These are phyloP conservation scores for Talaromyces albobiverticillius DNA, from an alignment of 2,329 filamentous ascomycete genomes.

Conservation along the genomic window DNA sequence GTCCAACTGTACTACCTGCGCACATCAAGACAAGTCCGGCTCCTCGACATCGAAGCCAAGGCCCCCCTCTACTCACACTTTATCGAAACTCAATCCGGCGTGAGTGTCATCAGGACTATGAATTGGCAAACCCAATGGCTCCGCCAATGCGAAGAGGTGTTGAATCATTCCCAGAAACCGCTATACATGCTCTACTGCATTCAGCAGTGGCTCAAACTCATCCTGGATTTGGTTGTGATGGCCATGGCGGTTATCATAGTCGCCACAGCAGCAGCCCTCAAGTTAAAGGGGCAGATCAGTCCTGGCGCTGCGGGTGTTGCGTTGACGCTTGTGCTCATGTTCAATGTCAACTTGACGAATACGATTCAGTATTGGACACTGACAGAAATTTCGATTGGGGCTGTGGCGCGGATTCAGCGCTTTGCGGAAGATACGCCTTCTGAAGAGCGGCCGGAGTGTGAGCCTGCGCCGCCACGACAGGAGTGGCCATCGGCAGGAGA, in stretches of 20 bases:
- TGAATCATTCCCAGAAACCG: constrained; percentile 56
- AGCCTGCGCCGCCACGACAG: constrained; percentile 30
- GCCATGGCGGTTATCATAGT: constrained; percentile 49
- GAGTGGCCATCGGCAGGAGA: constrained; percentile 45
- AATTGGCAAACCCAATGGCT: constrained; percentile 46
- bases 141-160: constrained; percentile 44
- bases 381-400: constrained; percentile 58
- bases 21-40: constrained; percentile 59
- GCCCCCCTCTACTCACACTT: constrained; percentile 60
- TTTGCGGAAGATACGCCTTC: constrained; percentile 46
- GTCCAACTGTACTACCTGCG: constrained; percentile 59
- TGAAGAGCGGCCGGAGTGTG: constrained; percentile 43
- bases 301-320: constrained; percentile 53
- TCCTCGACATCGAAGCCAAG: constrained; percentile 62
- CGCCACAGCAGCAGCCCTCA: constrained; percentile 44
- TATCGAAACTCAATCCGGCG: constrained; percentile 53
- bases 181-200: constrained; percentile 57
- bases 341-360: constrained; percentile 50
- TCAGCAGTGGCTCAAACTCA: constrained; percentile 57
- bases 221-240: constrained; percentile 50
- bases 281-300: constrained; percentile 39
- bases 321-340: constrained; percentile 52
- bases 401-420: constrained; percentile 52
- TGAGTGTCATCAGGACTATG: constrained; percentile 56
- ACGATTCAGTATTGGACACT: constrained; percentile 54